phyloP scores from a whole-genome alignment of 768 basidiomycete genomes.

The Mycena capillaripes region DNA sequence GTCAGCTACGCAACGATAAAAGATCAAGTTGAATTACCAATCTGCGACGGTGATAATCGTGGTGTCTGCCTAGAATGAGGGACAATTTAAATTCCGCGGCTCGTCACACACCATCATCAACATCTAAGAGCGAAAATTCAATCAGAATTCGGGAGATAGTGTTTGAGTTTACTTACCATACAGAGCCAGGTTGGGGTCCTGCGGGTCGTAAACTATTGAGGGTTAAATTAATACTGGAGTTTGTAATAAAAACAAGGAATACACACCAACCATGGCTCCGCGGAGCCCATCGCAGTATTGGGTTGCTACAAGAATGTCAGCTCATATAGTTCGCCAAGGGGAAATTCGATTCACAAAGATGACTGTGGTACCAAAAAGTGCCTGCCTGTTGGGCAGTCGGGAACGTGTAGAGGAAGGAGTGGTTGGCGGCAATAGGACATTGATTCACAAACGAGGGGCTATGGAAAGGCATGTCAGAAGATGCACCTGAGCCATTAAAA shows the following conservation, averaged over 20 bases:
- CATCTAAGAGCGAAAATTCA: neutral
- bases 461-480: neutral
- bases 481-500: constrained; percentile 19
- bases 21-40: neutral
- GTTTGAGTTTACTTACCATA: neutral
- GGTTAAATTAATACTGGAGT: too few species aligned
- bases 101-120: constrained; percentile 21
- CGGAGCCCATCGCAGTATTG: constrained; percentile 19
- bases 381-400: constrained; percentile 11
- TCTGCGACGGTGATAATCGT: constrained; percentile 22
- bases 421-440: constrained; percentile 42
- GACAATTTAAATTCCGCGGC: neutral
- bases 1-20: neutral
- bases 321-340: neutral
- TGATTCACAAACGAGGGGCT: constrained; percentile 28
- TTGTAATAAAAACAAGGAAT: too few species aligned
- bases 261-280: constrained; percentile 11
- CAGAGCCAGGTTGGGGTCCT: neutral
- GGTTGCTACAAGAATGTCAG: neutral
- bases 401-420: constrained; percentile 48
- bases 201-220: constrained; percentile 23
- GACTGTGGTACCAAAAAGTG: constrained; percentile 24
- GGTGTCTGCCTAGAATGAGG: neutral
- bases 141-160: too few species aligned
- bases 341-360: constrained; percentile 12